A percentile compares a stretch with the other conserved stretches of the same genome.
Conservation (phyloP, 805 yeast genomes). For the Yamadazyma paraphyllophila region DNA sequence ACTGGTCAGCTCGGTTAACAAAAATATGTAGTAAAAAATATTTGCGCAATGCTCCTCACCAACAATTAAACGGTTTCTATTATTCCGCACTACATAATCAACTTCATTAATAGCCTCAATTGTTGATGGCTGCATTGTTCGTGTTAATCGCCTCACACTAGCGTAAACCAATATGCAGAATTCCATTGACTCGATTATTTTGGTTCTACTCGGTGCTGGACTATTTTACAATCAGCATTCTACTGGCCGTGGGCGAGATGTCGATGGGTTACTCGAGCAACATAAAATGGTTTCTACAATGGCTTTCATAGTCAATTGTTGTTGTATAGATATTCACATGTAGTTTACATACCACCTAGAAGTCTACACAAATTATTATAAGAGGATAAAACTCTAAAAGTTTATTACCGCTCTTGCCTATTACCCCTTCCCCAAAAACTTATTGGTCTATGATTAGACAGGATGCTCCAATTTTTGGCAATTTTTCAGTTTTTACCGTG, state of each 20-base stretch:
- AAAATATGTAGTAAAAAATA: conserved; percentile 1
- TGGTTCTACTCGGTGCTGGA: background rate
- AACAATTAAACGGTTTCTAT: conserved; percentile 6
- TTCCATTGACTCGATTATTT: background rate
- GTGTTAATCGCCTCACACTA: conserved; percentile 3
- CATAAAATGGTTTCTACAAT: no score
- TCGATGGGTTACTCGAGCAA: no score
- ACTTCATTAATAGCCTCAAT: conserved; percentile 5
- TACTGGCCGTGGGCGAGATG: background rate
- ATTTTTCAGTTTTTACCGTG: background rate
- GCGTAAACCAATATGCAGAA: background rate
- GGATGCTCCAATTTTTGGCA: background rate
- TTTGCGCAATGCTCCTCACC: background rate
- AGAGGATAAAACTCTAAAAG: no score
- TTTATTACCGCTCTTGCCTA: background rate
- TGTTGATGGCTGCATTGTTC: background rate
- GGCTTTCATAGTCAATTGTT: no score
- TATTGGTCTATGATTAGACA: background rate
- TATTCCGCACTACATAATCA: conserved; percentile 1
- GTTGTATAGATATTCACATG: no score
- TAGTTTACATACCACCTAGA: no score
- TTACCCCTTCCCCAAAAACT: background rate
- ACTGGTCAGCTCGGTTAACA: background rate
- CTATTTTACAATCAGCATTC: no score
- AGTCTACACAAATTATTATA: no score